Base-by-base conservation (phyloP, 305 asterid genomes). In the Plantago rigida region DNA sequence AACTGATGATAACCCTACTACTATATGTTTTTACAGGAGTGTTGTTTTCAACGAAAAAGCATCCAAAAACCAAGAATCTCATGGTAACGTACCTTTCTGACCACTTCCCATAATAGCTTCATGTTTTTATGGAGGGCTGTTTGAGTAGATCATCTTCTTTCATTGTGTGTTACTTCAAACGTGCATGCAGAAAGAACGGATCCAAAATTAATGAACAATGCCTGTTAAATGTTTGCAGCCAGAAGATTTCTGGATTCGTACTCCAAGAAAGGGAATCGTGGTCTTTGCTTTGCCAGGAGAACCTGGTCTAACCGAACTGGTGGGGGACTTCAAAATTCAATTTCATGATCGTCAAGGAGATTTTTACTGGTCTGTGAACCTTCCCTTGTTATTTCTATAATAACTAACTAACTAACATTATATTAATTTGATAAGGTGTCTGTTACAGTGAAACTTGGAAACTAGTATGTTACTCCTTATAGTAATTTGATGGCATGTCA, bases 291-390 rank as follows among this genome's bases (percentile, higher is more conserved):
- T 91, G 50, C 98, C 98, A 10, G 93, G 98, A 67, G 92, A 87
- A 75, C 95, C 90, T 49, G 96, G 96, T 65, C 82, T 92, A 53
- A 86, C 96, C 19, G 96, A 92, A 82, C 72, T 88, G 75, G 70
- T 69, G 22, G 98, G 98, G 63, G 98, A 92, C 79, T 92, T 86
- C 79, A 92, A 92, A 79, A 72, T 88, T 70, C 89, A 86, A 31
- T 92, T 92, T 80, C 94, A 92, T 55, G 98, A 88, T 68, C 90
- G 86, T 67, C 97, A 92, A 61, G 99, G 99, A 78, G 97, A 92
- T 77, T 92, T 92, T 69, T 92, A 88, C 69, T 88, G 96, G 98
- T 91, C 60, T 10, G 88, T 56, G 59, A 45, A 65, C 52, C 59
- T 66, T 62, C 10, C 51, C 42, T 55, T 69, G 48, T 29, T 68